phyloP scores from a whole-genome alignment of 768 basidiomycete genomes.

The Pleurotus tuber-regium region DNA sequence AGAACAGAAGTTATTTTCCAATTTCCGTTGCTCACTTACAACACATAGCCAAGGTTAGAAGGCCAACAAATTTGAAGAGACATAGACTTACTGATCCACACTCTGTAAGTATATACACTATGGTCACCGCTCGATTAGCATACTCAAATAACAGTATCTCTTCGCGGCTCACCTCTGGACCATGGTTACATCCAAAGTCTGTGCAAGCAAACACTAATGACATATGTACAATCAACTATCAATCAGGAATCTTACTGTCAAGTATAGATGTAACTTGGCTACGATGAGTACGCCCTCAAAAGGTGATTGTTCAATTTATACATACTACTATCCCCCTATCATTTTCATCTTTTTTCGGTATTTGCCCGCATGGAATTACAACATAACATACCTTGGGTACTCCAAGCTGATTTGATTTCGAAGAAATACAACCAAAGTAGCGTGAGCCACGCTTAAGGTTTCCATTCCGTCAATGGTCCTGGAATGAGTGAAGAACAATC shows the following conservation, averaged over 20 bases:
- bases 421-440: not conserved
- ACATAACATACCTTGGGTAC: not conserved
- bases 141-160: not conserved
- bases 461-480: not conserved
- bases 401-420: not conserved
- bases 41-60: too few relatives aligned
- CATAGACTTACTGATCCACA: not conserved
- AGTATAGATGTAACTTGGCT: not conserved
- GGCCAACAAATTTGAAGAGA: too few relatives aligned
- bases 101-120: not conserved
- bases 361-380: not conserved
- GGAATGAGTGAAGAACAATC: not conserved
- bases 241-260: not conserved
- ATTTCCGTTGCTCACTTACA: not conserved
- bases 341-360: not conserved
- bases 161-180: not conserved
- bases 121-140: not conserved
- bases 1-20: not conserved
- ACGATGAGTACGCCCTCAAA: not conserved
- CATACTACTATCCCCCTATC: not conserved
- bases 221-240: not conserved
- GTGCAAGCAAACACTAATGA: not conserved
- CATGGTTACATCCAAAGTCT: not conserved
- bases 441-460: not conserved
- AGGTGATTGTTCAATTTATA: too few relatives aligned